Base-by-base conservation (phyloP, 306 rosid species). In the Delonix regia region DNA sequence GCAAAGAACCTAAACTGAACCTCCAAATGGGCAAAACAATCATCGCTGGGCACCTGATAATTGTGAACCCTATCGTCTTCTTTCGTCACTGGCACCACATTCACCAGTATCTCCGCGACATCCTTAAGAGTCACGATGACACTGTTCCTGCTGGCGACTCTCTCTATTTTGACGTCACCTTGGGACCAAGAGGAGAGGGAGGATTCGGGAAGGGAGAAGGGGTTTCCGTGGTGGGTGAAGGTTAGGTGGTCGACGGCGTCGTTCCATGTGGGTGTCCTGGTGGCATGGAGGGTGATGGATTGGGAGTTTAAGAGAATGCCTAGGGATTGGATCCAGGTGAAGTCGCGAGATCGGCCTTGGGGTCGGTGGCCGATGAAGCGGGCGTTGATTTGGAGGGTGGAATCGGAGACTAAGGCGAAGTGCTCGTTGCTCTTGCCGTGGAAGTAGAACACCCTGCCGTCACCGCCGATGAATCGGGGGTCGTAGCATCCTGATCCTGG, bases 401-500 rank as follows among this genome's bases (percentile, higher is more conserved):
- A 53, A 25, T 83, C 84, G 1, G 86, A 86, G 71, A 81, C 84
- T 28, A 84, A 76, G 66, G 59, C 44, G 73, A 84, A 87, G 38
- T 81, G 81, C 67, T 81, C 53, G 27, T 81, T 81, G 59, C 74
- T 84, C 78, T 87, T 87, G 49, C 82, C 86, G 8, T 84, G 90
- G 83, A 84, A 84, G 38, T 84, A 84, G 80, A 83, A 86, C 12
- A 84, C 87, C 68, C 82, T 60, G 9, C 84, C 86, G 72, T 87
- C 83, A n/a, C 90, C 87, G 1, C 87, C 87, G 12, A 83, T 78
- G 84, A 86, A 81, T 10, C 84, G 78, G 0, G 90, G 87, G 63
- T 84, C 90, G 38, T 56, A 71, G 42, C 84, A 84, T 63, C 86
- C 86, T 66, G 85, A 76, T 81, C 90, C 90, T 2, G 84, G 90